Evolutionary conservation across 495 filamentous ascomycete species (phyloP), one percentile per base, ranked within the genome.

Genomic region (Tuber microsphaerosporum): DNA sequence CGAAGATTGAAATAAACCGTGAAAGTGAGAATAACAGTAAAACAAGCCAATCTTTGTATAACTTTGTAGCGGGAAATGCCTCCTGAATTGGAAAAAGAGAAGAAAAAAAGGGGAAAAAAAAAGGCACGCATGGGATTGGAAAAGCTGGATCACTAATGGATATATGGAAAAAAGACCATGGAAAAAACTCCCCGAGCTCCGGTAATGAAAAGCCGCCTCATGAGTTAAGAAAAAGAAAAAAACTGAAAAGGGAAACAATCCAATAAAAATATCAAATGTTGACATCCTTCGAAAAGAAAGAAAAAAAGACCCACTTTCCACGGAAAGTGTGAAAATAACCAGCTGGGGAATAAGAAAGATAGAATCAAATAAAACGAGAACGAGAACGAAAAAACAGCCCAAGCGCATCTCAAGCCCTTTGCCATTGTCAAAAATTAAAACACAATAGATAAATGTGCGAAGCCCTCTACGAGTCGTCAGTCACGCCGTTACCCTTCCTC

Each of bases 401-500:
- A n/a, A 71, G 22, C 34, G 39, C 37, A 45, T 45, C 37, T 71
- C 43, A 71, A 42, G 56, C 56, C 56, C 56, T 65, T 65, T 14
- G 56, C 3, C 56, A 31, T 65, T 16, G 70, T 41, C 26, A 45
- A 42, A 71, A 45, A n/a, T 10, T n/a, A 19, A 44, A 71, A 45
- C 22, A 19, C 17, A 14, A 41, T 34, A 34, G 6, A 34, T 31
- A 65, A 31, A 16, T 61, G 51, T 56, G n/a, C n/a, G 12, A 51
- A 51, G 48, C 48, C 48, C 48, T n/a, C 56, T 65, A 65, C 56
- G 34, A 31, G 26, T 65, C 56, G 26, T 26, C 56, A 65, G 10
- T 65, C 56, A 65, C 26, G 5, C 26, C 56, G 4, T 75, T 77
- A 20, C 43, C 70, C 76, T 79, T 79, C 72, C 71, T 79, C 37